A percentile compares a stretch with the other conserved stretches of the same genome.
phyloP scores from a whole-genome alignment of 2,329 filamentous ascomycete species.

The Trichoderma sp. region DNA sequence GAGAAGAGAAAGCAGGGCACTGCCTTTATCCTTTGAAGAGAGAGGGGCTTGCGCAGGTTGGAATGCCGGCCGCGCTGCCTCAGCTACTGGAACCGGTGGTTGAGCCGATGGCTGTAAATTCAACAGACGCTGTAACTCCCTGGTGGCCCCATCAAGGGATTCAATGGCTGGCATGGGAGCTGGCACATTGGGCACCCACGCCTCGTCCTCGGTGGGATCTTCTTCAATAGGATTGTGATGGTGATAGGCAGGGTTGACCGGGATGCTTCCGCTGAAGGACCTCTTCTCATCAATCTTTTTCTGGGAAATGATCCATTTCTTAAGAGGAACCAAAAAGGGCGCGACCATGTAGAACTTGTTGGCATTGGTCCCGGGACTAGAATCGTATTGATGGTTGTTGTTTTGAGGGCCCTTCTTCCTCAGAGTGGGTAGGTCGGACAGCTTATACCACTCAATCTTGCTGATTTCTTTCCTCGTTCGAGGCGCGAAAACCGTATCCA shows the following conservation, averaged over 20 bases:
- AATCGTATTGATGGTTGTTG: conserved; percentile 51
- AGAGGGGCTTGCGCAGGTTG: conserved; percentile 19
- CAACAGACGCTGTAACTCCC: conserved; percentile 56
- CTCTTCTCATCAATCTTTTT: conserved; percentile 67
- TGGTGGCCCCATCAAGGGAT: conserved; percentile 52
- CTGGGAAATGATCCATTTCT: conserved; percentile 88
- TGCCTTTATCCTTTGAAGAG: conserved; percentile 48
- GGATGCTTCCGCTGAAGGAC: conserved; percentile 39
- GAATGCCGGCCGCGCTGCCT: not conserved
- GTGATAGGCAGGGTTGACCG: conserved; percentile 45
- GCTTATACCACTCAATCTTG: conserved; percentile 91
- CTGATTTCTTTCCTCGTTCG: conserved; percentile 96
- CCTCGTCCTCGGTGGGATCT: conserved; percentile 63
- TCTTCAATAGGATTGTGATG: conserved; percentile 52
- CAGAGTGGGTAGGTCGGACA: conserved; percentile 83
- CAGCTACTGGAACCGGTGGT: conserved; percentile 33
- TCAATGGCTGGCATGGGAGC: conserved; percentile 42
- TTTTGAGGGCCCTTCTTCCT: conserved; percentile 64
- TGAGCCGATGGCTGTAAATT: conserved; percentile 57
- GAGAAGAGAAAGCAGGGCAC: conserved; percentile 55
- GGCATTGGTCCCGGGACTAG: conserved; percentile 59
- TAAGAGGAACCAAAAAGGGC: conserved; percentile 81
- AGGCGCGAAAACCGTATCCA: conserved; percentile 85
- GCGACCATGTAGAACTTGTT: conserved; percentile 99
- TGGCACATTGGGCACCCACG: conserved; percentile 40